Base-by-base conservation (phyloP, 306 rosid species). In the Oemleria cerasiformis region DNA sequence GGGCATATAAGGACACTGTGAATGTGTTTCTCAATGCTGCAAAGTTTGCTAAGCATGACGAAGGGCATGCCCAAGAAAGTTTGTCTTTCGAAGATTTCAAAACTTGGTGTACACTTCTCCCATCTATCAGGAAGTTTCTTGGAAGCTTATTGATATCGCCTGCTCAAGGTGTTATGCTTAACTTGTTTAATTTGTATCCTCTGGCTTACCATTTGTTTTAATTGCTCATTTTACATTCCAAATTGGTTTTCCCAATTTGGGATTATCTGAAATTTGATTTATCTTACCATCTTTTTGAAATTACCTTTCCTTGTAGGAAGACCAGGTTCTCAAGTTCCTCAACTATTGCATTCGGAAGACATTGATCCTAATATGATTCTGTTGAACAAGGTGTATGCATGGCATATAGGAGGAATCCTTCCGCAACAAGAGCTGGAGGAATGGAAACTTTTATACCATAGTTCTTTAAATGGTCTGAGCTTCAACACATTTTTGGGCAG, bases 381-480 rank as follows among this genome's bases (percentile, higher is more conserved):
- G 64, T 69, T 91, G 71, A 94, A 86, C 77, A 84, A 88, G 90
- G 88, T 87, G 67, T 86, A 83, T 76, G 95, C 96, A 73, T 91
- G 98, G 97, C 98, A 86, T 75, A 86, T 94, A 64, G 95, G 97
- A 82, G 98, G 98, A 69, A 89, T 90, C 63, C 95, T 91, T 75
- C 62, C 96, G 21, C 96, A 74, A 63, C 94, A 80, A 11, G 95
- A 94, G 77, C 78, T 87, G 78, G 87, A 75, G 77, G 97, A 85
- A 72, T 94, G 98, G 98, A 86, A 81, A 73, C 96, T 91, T 67
- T 79, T 94, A 75, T 94, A 94, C 79, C 98, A 94, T 57, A 94
- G 98, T 84, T 77, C 92, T 80, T 70, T 82, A 49, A 83, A 86
- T 79, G 97, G 98, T 77, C 91, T 79, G 74, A 91, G 98, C 80